These are phyloP conservation scores for Botrytis squamosa DNA, from an alignment of 2,329 filamentous ascomycete genomes.

Conservation along the genomic window DNA sequence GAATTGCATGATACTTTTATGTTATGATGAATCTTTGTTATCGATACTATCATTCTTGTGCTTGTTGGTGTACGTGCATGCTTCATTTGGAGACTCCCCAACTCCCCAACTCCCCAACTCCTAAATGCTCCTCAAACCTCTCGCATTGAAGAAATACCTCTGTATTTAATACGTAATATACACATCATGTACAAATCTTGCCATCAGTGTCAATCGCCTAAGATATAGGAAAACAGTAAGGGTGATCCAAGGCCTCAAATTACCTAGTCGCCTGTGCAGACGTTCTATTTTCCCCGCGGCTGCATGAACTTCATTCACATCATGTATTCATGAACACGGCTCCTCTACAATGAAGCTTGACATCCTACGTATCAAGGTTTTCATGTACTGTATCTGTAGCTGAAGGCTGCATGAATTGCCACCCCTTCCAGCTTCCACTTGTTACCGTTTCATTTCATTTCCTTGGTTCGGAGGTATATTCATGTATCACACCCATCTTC, in stretches of 20 bases:
- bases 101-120: background rate
- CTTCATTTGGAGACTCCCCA: background rate
- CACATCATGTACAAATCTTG: background rate
- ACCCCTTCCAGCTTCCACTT: background rate
- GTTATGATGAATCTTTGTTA: background rate
- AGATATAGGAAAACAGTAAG: background rate
- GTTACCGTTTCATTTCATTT: background rate
- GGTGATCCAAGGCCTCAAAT: background rate
- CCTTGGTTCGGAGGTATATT: conserved; percentile 3
- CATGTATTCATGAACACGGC: conserved; percentile 12
- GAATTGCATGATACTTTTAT: background rate
- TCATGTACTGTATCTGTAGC: conserved; percentile 5
- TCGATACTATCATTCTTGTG: background rate
- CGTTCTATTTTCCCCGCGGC: conserved; percentile 13
- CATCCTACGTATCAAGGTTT: background rate
- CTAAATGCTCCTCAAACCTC: background rate
- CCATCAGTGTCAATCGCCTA: background rate
- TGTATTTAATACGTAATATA: background rate
- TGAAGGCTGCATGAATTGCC: conserved; percentile 9
- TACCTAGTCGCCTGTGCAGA: conserved; percentile 7
- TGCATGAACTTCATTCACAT: conserved; percentile 17
- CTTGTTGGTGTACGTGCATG: background rate
- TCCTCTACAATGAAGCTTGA: conserved; percentile 14
- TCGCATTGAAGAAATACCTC: background rate
- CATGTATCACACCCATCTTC: background rate